These are phyloP conservation scores for Coemansia sp. DNA, from an alignment of 192 early-diverging fungal genomes.

Conservation along the genomic window DNA sequence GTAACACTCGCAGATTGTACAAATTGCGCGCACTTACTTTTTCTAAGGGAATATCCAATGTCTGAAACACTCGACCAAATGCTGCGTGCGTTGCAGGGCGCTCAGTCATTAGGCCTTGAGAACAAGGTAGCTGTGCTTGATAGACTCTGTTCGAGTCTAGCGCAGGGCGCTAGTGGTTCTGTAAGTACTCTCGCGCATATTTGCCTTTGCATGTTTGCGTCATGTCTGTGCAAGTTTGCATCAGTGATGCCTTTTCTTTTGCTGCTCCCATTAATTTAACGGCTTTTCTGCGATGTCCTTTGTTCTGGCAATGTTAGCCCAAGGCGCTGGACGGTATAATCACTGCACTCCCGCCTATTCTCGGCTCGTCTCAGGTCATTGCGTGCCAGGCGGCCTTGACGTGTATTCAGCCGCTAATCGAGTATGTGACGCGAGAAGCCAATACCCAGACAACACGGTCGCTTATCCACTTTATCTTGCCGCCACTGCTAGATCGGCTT, in stretches of 20 bases:
- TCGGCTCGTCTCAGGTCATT: conserved; percentile 51
- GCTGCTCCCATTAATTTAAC: neutral
- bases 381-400: conserved; percentile 45
- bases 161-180: conserved; percentile 23
- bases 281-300: neutral
- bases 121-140: conserved; percentile 28
- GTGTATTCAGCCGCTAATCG: conserved; percentile 38
- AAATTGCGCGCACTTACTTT: neutral
- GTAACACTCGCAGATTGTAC: neutral
- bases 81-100: conserved; percentile 22
- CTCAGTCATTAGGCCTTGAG: conserved; percentile 34
- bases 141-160: conserved; percentile 20
- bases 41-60: conserved; percentile 7
- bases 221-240: neutral
- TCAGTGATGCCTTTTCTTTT: neutral
- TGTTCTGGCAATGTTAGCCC: conserved; percentile 10
- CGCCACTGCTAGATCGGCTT: conserved; percentile 43
- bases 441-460: conserved; percentile 17
- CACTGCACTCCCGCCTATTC: conserved; percentile 28
- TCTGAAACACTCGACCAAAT: conserved; percentile 44
- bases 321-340: conserved; percentile 47
- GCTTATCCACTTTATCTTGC: conserved; percentile 43
- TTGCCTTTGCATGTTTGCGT: neutral
- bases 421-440: conserved; percentile 16
- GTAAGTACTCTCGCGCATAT: conserved; percentile 16